Conservation (phyloP, 371 early-diverging fungal genomes). For the Zopfochytrium polystomum region DNA sequence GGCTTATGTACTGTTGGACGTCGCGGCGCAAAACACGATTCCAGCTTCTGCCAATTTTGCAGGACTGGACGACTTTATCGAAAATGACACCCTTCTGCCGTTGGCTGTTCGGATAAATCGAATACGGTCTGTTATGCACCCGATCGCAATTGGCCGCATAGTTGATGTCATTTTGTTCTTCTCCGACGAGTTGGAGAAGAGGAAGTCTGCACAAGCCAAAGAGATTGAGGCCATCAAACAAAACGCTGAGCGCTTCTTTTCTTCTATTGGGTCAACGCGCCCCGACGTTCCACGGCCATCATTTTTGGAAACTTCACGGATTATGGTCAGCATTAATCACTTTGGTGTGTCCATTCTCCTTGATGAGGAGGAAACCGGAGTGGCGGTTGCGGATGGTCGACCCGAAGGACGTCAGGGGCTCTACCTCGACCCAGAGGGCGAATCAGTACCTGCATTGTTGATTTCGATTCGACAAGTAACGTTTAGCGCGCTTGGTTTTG, state of each 20-base stretch:
- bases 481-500: slow-evolving; percentile 59
- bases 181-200: slow-evolving; percentile 60
- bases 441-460: slow-evolving; percentile 55
- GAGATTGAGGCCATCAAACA: slow-evolving; percentile 58
- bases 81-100: slow-evolving; percentile 38
- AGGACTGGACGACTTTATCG: slow-evolving; percentile 5
- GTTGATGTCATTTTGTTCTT: slow-evolving; percentile 70
- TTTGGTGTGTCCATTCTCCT: slow-evolving; percentile 71
- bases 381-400: too few species aligned
- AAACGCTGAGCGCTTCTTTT: slow-evolving; percentile 66
- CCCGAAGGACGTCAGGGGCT: too few species aligned
- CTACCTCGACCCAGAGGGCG: not conserved
- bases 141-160: slow-evolving; percentile 67
- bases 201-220: slow-evolving; percentile 45
- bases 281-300: slow-evolving; percentile 39
- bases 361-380: slow-evolving; percentile 41
- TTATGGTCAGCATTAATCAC: slow-evolving; percentile 54
- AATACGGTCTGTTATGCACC: slow-evolving; percentile 74
- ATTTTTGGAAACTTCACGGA: slow-evolving; percentile 54
- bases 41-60: too few species aligned
- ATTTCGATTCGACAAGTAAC: slow-evolving; percentile 58
- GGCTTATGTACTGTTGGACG: slow-evolving; percentile 69
- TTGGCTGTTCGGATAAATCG: slow-evolving; percentile 57
- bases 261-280: slow-evolving; percentile 61
- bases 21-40: slow-evolving; percentile 60